Evolutionary conservation across 148 eudicot genomes (phyloP), one percentile per base, ranked within the genome.

Genomic region (Silene conica): DNA sequence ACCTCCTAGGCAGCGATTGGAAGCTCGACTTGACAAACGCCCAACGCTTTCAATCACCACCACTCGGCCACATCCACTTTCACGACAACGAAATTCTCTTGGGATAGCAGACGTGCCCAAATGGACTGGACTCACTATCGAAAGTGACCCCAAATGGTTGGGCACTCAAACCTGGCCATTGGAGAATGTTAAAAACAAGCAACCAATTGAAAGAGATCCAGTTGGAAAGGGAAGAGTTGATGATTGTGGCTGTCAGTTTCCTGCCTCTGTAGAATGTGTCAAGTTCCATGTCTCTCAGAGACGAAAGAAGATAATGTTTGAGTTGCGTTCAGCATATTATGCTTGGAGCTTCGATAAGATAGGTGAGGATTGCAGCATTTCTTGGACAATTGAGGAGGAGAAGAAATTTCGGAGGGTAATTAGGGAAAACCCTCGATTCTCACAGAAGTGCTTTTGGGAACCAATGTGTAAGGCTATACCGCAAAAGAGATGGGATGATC

Each of bases 131-230:
- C 81, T 76, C 28, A 23, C 71, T 65, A 70, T 71, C 61, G 87
- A 86, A 75, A 84, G 88, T 57, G 90, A 92, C 43, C 19, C 81
- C 43, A 87, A 82, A 78, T 92, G 96, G 97, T 72, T 87, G 43
- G 93, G 96, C 70, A 83, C 87, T 38, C 73, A 63, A 57, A 74
- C 82, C 55, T 95, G 99, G 97, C 99, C 97, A 0, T 72, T 84
- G 15, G 82, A 86, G 26, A 80, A 79, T 76, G 64, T 67, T 0
- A 82, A 68, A 43, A 66, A 23, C 4, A 73, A 15, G 15, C 56
- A 13, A 52, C 63, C 84, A 38, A 71, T 84, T 4, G 91, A 95
- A 80, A 78, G 86, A 59, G 94, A 90, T n/a, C 88, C 78, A 23
- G 70, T 80, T 63, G 96, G 93, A 61, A 90, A 85, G 77, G 96